These are phyloP conservation scores for Rosa rugosa DNA, from an alignment of 306 rosid species.

Conservation along the genomic window DNA sequence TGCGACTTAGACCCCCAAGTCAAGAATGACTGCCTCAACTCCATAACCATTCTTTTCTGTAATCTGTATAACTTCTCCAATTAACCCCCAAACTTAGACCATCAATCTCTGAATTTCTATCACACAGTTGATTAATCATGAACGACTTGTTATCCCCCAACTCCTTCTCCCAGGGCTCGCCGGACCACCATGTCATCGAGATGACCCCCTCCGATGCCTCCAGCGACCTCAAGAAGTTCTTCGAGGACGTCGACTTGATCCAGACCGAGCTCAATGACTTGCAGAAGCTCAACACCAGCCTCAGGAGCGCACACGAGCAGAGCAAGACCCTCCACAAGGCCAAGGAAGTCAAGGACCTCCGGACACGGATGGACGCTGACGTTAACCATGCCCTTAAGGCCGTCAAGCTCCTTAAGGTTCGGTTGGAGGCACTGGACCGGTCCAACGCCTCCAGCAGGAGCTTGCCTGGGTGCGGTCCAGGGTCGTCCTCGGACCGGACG, in stretches of 20 bases:
- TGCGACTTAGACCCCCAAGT: constrained; percentile 2
- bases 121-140: constrained; percentile 31
- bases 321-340: constrained; percentile 81
- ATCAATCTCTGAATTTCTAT: neutral
- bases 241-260: constrained; percentile 68
- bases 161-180: constrained; percentile 60
- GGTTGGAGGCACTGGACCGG: constrained; percentile 73
- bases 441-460: constrained; percentile 75
- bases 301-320: constrained; percentile 57
- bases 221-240: constrained; percentile 70
- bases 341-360: constrained; percentile 68
- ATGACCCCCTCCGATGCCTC: constrained; percentile 37
- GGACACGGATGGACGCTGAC: constrained; percentile 80
- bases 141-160: constrained; percentile 67
- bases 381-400: constrained; percentile 70
- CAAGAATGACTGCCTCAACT: constrained; percentile 16
- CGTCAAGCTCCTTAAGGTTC: constrained; percentile 73
- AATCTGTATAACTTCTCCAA: constrained; percentile 7
- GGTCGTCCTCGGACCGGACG: constrained; percentile 85
- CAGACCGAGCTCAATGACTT: constrained; percentile 79
- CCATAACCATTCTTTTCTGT: neutral
- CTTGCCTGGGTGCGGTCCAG: constrained; percentile 82
- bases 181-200: constrained; percentile 74
- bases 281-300: constrained; percentile 43
- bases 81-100: neutral